Evolutionary conservation across 2,329 filamentous ascomycete species (phyloP), one percentile per base, ranked within the genome.

Genomic region (Zasmidium citrigriseum): DNA sequence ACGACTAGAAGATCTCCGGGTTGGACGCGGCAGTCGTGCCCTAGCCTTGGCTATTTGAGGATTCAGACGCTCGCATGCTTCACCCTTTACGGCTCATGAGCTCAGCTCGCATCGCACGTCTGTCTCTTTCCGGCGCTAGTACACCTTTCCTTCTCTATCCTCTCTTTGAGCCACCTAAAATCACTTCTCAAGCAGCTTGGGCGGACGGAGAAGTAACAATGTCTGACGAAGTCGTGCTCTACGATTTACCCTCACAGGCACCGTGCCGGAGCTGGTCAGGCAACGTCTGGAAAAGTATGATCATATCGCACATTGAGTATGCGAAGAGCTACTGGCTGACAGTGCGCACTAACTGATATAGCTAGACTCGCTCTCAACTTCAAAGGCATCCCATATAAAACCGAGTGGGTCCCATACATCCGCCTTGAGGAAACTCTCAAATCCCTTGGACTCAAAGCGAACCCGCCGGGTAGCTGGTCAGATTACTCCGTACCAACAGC

Each of bases 281-380:
- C 46, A 90, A 90, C 70, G 82, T 86, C 0, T 90, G 86, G 87
- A 90, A 88, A 73, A 85, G 50, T 38, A 41, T 12, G 53, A 22
- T n/a, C 18, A 20, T 23, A 16, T 21, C 18, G 21, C 4, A 22
- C 7, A 7, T 14, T 7, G 27, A 29, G 27, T 29, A 29, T 20
- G 14, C 47, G 4, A 5, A 23, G 23, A 25, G 18, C 24, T 22
- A 14, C 9, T 34, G 20, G 4, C 3, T 7, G 18, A 21, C 3
- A 16, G 14, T 20, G 21, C 21, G 9, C 3, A 52, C 48, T 16
- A 23, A 25, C 27, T 2, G 20, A 12, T 22, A n/a, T 46, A 77
- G 47, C 86, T 86, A 85, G 88, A 1, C 46, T 64, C 2, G 59
- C 58, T 12, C 61, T 67, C 12, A 67, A 66, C 59, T 67, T 61